These are phyloP conservation scores for Cryptococcus jaspeensis DNA, from an alignment of 1,284 basidiomycete species.

Conservation along the genomic window DNA sequence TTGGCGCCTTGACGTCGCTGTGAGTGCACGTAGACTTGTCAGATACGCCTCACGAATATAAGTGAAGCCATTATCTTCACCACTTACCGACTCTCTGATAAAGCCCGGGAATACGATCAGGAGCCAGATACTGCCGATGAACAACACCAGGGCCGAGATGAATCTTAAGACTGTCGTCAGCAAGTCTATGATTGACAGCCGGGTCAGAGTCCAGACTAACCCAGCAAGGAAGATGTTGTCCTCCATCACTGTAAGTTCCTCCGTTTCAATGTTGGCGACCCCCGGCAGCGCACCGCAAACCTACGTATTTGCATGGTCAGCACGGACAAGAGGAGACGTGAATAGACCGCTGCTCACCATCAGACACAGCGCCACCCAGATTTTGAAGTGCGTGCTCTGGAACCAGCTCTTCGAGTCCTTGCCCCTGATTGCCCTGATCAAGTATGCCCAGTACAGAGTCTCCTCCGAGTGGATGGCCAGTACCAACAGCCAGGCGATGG, in stretches of 20 bases:
- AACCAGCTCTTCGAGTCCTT: slow-evolving; percentile 29
- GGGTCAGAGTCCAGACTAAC: slow-evolving; percentile 10
- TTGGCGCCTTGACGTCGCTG: slow-evolving; percentile 38
- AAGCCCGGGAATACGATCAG: slow-evolving; percentile 26
- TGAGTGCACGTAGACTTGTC: too few species aligned
- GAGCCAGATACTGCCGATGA: slow-evolving; percentile 24
- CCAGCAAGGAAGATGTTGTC: slow-evolving; percentile 35
- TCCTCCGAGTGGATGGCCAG: slow-evolving; percentile 37
- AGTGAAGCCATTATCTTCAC: not conserved
- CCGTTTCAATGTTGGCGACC: slow-evolving; percentile 23
- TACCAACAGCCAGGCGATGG: slow-evolving; percentile 24
- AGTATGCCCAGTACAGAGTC: slow-evolving; percentile 39
- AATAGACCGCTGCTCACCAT: slow-evolving; percentile 11
- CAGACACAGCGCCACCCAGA: slow-evolving; percentile 23
- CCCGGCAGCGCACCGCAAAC: slow-evolving; percentile 13
- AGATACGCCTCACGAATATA: not conserved
- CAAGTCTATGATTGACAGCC: not conserved
- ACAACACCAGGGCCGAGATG: slow-evolving; percentile 18
- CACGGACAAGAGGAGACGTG: not conserved
- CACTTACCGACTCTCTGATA: slow-evolving; percentile 27
- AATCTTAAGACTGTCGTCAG: slow-evolving; percentile 7
- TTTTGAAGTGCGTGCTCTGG: slow-evolving; percentile 29
- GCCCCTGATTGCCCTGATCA: slow-evolving; percentile 30
- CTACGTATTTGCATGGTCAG: not conserved
- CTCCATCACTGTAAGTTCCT: slow-evolving; percentile 25